Evolutionary conservation across 768 basidiomycete species (phyloP), one percentile per base, ranked within the genome.

Genomic region (Naganishia vaughanmartiniae): DNA sequence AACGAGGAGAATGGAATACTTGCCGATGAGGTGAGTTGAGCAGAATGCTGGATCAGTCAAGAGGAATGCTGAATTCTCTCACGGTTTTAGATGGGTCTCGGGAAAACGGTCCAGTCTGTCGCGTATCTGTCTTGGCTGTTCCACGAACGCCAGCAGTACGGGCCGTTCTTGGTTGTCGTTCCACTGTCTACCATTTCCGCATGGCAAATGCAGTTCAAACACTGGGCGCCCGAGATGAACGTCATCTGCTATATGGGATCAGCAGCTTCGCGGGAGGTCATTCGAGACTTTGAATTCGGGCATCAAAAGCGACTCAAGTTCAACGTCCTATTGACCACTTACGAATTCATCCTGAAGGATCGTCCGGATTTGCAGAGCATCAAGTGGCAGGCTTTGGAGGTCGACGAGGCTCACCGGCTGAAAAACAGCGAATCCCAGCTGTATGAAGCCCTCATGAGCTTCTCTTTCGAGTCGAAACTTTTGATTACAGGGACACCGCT

Each of bases 371-470:
- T 99, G 58, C 88, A 87, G 39, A 90, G 90, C 73, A 92, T 98
- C 83, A 97, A 93, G 81, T 99, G 96, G 96, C 96, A 98, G 79
- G 89, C 89, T 31, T 83, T 99, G 54, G 90, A 92, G 67, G 96
- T 99, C 24, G 96, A 99, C 76, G 96, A 98, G 86, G 95, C 96
- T 2, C 96, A 99, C 83, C 91, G 96, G 19, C 82, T 99, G 75
- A 99, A 99, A 85, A 98, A 99, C 82, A 92, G 91, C 67, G 96
- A 98, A 81, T 92, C 91, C 75, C 94, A 97, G 83, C 81, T 99
- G 66, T 98, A 98, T 81, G 93, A 98, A 79, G 94, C 94, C 5
- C 84, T 99, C 67, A 85, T 87, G 76, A 87, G 90, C 73, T 99
- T 98, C 84, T 86, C 88, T 56, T 89, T 93, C 54, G 89, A 90